Evolutionary conservation across 108 stramenopile genomes (phyloP), one percentile per base, ranked within the genome.

Genomic region (Nitzschia palea): DNA sequence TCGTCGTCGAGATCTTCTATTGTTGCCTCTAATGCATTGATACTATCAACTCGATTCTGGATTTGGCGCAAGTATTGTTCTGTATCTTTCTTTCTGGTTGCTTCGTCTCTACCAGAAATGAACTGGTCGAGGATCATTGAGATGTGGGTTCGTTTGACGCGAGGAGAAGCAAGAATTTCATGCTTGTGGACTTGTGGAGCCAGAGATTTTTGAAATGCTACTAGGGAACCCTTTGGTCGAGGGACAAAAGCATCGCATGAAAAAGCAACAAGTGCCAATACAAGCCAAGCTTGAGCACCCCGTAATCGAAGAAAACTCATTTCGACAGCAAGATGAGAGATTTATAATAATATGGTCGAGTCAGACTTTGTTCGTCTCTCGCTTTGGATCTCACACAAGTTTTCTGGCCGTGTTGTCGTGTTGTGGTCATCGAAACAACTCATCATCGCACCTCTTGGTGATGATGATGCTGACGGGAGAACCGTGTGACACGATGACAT

Each of bases 1-100:
- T 95, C 97, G 57, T 97, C 95, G 20, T 71, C 80, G 15, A 95
- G 56, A 22, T 87, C 90, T 77, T 96, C 97, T 0, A 96, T 72
- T 35, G 72, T 47, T 44, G 88, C 73, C 62, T 96, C 97, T 29
- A 95, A 62, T 20, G 53, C 81, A 58, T 98, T 96, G 80, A 96
- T 96, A 30, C 62, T 68, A 15, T 83, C 81, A 20, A 97, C 90
- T 10, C 94, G 88, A 34, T 72, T 51, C 37, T 85, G 84, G 20
- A 94, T 55, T 45, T 61, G 22, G 29, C 69, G 76, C 29, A 94
- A 72, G 62, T 96, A 92, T 50, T 77, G 58, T 4, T 84, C 80
- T 68, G 89, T 92, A 12, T 87, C 79, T 26, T 51, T 42, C 44
- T 48, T 37, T 35, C 89, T 74, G 9, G 61, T 67, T 47, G 83